Percentiles rank a stretch among this genome's conserved stretches.
phyloP scores from a whole-genome alignment of 768 basidiomycete genomes.

The Amanita rimosa region DNA sequence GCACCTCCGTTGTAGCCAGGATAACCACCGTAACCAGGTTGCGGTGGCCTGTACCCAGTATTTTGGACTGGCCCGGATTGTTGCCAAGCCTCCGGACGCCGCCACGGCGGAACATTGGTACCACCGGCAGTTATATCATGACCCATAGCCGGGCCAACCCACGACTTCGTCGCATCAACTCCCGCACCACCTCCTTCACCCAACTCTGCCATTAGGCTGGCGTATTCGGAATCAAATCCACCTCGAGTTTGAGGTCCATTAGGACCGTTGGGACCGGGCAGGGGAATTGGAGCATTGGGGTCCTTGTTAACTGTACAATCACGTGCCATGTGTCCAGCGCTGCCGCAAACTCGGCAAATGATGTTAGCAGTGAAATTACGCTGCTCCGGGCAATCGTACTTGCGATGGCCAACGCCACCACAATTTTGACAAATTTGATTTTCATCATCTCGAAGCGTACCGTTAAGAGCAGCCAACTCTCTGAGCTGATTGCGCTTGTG shows the following conservation, averaged over 20 bases:
- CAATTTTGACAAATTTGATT: conserved; percentile 99
- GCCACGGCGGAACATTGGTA: conserved; percentile 83
- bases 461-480: conserved; percentile 94
- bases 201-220: conserved; percentile 93
- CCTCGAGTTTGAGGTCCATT: conserved; percentile 48
- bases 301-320: conserved; percentile 94
- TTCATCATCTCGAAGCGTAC: conserved; percentile 98
- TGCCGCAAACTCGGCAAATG: conserved; percentile 97
- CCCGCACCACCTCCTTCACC: conserved; percentile 65
- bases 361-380: conserved; percentile 99
- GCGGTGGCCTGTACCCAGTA: conserved; percentile 63
- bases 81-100: conserved; percentile 82
- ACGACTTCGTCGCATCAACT: conserved; percentile 41
- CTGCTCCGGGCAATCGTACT: conserved; percentile 98
- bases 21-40: conserved; percentile 42
- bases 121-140: conserved; percentile 68
- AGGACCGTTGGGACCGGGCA: conserved; percentile 33
- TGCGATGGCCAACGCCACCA: conserved; percentile 88
- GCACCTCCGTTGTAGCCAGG: conserved; percentile 19
- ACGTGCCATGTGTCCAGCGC: conserved; percentile 97
- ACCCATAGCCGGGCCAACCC: conserved; percentile 37
- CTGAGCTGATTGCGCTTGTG: conserved; percentile 99
- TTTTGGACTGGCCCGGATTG: conserved; percentile 38
- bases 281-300: conserved; percentile 50
- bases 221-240: conserved; percentile 97